Conservation (phyloP, 306 rosid species). For the Urtica urens region DNA sequence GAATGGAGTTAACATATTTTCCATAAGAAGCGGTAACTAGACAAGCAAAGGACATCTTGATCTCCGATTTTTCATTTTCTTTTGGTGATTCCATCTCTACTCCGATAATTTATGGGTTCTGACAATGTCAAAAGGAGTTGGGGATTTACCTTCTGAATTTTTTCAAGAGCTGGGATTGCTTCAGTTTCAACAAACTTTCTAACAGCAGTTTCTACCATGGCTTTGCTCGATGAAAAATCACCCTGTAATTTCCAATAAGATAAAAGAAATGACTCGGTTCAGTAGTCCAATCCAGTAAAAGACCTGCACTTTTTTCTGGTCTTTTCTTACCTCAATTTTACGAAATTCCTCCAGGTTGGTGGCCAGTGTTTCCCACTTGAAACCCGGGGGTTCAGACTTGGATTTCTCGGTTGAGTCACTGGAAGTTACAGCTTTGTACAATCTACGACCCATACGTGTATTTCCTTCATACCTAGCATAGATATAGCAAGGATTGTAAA, state of each 20-base stretch:
- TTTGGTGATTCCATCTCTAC: not conserved
- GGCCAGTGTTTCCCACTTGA: constrained; percentile 80
- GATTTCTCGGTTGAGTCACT: constrained; percentile 29
- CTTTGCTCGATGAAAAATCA: constrained; percentile 44
- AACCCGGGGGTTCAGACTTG: constrained; percentile 31
- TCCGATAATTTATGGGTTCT: too few species aligned
- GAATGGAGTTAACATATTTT: constrained; percentile 5
- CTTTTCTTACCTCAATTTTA: constrained; percentile 45
- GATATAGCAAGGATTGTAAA: constrained; percentile 14
- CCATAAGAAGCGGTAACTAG: not conserved
- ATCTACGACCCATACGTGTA: constrained; percentile 39
- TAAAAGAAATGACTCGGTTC: constrained; percentile 2
- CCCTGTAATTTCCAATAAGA: constrained; percentile 45
- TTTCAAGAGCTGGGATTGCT: constrained; percentile 62
- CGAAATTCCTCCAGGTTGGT: constrained; percentile 56
- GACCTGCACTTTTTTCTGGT: constrained; percentile 16
- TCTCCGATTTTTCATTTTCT: not conserved
- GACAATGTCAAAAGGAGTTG: not conserved
- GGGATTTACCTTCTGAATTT: constrained; percentile 40
- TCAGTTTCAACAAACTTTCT: constrained; percentile 45
- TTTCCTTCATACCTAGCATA: constrained; percentile 74
- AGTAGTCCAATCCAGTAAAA: constrained; percentile 2
- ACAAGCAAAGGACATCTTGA: not conserved
- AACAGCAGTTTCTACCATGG: constrained; percentile 29
- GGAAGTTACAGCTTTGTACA: constrained; percentile 43